Percentiles rank a stretch among this genome's conserved stretches.
These are phyloP conservation scores for Candida succiphila DNA, from an alignment of 805 yeast species.

Conservation along the genomic window DNA sequence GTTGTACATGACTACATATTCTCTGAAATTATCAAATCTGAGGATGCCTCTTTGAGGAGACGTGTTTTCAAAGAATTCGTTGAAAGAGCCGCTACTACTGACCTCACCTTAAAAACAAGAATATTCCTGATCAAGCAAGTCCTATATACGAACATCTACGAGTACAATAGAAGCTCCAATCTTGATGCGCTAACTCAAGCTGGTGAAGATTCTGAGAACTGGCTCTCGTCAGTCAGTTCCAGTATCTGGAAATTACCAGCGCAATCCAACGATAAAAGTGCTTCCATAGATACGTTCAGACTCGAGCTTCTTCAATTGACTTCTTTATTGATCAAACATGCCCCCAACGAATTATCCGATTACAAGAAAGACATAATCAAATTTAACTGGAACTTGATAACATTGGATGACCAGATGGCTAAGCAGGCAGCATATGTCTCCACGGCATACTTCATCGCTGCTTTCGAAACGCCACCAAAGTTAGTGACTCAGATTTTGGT, in stretches of 20 bases:
- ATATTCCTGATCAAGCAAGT: slow-evolving; percentile 53
- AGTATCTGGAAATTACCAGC: slow-evolving; percentile 66
- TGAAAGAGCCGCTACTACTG: slow-evolving; percentile 35
- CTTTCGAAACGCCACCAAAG: slow-evolving; percentile 81
- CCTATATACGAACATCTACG: slow-evolving; percentile 55
- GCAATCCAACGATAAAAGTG: slow-evolving; percentile 48
- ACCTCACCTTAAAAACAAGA: slow-evolving; percentile 38
- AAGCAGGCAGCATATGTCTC: slow-evolving; percentile 91
- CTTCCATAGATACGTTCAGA: slow-evolving; percentile 63
- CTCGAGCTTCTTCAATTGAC: slow-evolving; percentile 77
- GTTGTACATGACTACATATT: slow-evolving; percentile 50
- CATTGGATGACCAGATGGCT: slow-evolving; percentile 77
- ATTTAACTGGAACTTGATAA: slow-evolving; percentile 90
- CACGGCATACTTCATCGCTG: slow-evolving; percentile 76
- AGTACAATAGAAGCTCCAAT: slow-evolving; percentile 39
- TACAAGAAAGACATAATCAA: slow-evolving; percentile 78
- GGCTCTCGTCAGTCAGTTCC: slow-evolving; percentile 57
- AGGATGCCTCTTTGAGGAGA: slow-evolving; percentile 36
- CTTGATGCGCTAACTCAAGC: slow-evolving; percentile 7
- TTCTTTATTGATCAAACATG: slow-evolving; percentile 60
- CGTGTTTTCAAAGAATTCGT: slow-evolving; percentile 42
- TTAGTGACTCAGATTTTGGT: slow-evolving; percentile 89
- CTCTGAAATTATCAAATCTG: slow-evolving; percentile 39
- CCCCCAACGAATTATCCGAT: slow-evolving; percentile 48
- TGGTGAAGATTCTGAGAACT: slow-evolving; percentile 27